Evolutionary conservation across 352 stramenopile species (phyloP).

Genomic region (Globisporangium ultimum): DNA sequence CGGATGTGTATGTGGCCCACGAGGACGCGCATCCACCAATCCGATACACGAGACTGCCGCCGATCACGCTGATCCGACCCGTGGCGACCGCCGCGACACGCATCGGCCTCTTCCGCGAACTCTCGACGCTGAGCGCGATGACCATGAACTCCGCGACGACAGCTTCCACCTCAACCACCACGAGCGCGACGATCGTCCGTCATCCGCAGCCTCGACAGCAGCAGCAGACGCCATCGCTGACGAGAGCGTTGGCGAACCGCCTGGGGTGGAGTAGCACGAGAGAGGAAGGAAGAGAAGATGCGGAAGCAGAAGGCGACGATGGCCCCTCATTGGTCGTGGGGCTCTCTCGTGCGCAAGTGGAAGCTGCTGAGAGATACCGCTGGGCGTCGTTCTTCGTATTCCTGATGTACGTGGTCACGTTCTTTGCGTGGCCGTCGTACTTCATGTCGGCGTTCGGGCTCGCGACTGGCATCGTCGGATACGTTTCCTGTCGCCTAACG

Average conservation of each 20-base stretch:
- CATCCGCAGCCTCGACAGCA: too few relatives aligned
- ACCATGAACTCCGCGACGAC: not conserved
- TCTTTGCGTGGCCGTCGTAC: constrained; percentile 28
- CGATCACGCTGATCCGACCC: constrained; percentile 6
- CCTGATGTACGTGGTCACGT: constrained; percentile 30
- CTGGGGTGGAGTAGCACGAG: not conserved
- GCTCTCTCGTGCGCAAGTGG: constrained; percentile 32
- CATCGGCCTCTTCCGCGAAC: not conserved
- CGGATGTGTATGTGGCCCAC: constrained; percentile 8
- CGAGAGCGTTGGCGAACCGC: not conserved
- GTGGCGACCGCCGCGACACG: not conserved
- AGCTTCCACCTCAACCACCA: too few relatives aligned
- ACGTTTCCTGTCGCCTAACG: constrained; percentile 24
- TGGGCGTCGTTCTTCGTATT: constrained; percentile 35
- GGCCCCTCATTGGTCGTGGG: constrained; percentile 21
- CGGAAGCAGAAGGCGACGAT: constrained; percentile 7
- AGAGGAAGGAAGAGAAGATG: not conserved
- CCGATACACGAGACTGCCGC: constrained; percentile 8
- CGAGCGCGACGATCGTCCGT: too few relatives aligned
- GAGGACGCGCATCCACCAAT: not conserved
- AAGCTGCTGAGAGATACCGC: constrained; percentile 29
- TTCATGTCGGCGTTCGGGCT: constrained; percentile 24
- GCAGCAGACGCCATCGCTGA: too few relatives aligned
- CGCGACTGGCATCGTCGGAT: constrained; percentile 22
- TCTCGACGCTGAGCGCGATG: not conserved